Evolutionary conservation across 208 protist genomes (phyloP), one percentile per base, ranked within the genome.

Genomic region (Leishmania major): DNA sequence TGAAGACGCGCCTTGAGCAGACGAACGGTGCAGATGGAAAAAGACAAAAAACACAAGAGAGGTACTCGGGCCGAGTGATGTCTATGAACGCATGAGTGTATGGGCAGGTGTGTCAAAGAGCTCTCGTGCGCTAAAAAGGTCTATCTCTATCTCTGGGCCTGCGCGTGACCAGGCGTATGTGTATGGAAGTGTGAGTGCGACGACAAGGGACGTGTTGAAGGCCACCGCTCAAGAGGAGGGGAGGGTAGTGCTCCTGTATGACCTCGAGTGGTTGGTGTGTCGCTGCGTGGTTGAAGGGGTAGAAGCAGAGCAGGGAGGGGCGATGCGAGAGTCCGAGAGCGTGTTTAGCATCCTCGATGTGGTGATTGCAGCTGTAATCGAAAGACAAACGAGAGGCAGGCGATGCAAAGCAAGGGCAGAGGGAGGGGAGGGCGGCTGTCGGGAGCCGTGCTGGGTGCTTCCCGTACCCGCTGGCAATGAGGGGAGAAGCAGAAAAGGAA

Each of bases 1-100:
- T 74, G 13, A 74, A 8, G 28, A 37, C 11, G 43, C 45, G 45
- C 45, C 43, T 31, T 51, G 22, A 55, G 70, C 45, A 19, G 28
- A 10, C n/a, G 70, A 55, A n/a, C 31, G 28, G 31, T 37, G 47
- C 70, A 19, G 45, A 8, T 31, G 43, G 47, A 35, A 19, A 25
- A 35, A 25, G 57, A 3, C 35, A 47, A 15, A 35, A 11, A 17
- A 8, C 7, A 51, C 22, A 70, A 15, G 60, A 69, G 25, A 60
- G 2, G 19, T 25, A 8, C 60, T 28, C 13, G 28, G 17, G 31
- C 72, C 25, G 11, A 47, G 22, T 79, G 40, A 37, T 79, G 43
- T 79, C 55, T 55, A 55, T 75, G 51, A 69, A 19, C 59, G 62
- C 60, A 35, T 43, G 35, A 51, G 49, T 77, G 55, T 78, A 78